Evolutionary conservation across 495 filamentous ascomycete genomes (phyloP).

Genomic region (Aspergillus bridgeri): DNA sequence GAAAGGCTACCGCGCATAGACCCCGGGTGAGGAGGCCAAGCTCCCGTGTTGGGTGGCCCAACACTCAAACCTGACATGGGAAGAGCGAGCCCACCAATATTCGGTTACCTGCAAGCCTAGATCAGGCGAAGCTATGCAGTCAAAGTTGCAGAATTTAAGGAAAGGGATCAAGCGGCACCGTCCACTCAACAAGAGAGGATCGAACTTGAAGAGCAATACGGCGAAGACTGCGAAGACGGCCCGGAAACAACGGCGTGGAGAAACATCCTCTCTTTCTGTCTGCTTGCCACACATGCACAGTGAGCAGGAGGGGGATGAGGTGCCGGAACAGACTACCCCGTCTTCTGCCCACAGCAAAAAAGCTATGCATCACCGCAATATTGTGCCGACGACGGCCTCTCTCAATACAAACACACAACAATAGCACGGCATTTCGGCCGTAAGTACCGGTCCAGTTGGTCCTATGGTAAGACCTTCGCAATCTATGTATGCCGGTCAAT

Average conservation of each 20-base stretch:
- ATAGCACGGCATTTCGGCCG: neutral
- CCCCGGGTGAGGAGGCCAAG: neutral
- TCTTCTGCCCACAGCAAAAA: neutral
- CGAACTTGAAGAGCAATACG: neutral
- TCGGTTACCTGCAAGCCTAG: neutral
- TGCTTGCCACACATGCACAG: neutral
- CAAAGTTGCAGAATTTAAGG: neutral
- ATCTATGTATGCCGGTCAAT: neutral
- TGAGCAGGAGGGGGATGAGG: neutral
- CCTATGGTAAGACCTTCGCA: neutral
- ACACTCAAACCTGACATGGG: neutral
- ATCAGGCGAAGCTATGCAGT: neutral
- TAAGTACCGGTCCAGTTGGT: neutral
- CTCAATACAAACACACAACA: neutral
- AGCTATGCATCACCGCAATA: neutral
- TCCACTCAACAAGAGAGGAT: neutral
- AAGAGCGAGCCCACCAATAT: neutral
- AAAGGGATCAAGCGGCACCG: neutral
- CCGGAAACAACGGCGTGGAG: neutral
- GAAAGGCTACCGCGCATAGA: neutral
- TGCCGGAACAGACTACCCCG: neutral
- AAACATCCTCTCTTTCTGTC: neutral
- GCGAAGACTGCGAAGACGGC: neutral
- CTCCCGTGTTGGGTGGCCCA: neutral
- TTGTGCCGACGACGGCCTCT: neutral